Evolutionary conservation across 768 basidiomycete genomes (phyloP).

Genomic region (Tremella fuciformis): DNA sequence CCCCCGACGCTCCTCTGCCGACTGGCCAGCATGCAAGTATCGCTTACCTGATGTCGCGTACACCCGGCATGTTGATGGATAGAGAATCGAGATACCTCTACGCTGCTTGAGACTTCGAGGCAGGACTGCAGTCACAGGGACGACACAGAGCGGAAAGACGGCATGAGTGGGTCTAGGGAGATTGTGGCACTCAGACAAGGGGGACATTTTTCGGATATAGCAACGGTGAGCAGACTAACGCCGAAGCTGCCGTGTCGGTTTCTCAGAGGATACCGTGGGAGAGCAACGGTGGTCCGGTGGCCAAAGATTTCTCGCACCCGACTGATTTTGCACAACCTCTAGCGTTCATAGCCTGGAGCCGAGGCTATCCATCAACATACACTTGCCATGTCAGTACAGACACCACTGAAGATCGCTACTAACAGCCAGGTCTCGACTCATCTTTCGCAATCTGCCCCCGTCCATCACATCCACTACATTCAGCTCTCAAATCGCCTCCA

Average conservation of each 20-base stretch:
- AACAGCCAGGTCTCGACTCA: constrained; percentile 47
- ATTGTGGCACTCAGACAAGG: background rate
- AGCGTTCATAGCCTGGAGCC: background rate
- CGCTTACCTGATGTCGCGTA: constrained; percentile 56
- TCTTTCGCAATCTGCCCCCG: constrained; percentile 48
- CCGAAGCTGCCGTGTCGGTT: background rate
- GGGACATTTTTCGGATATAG: background rate
- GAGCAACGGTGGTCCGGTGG: constrained; percentile 2
- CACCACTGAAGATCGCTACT: background rate
- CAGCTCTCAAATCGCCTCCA: constrained; percentile 25
- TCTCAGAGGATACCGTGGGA: constrained; percentile 7
- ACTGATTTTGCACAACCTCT: background rate
- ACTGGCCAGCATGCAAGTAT: background rate
- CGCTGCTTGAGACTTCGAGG: too few relatives aligned
- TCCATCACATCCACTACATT: constrained; percentile 32
- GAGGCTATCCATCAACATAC: background rate
- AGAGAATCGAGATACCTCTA: constrained; percentile 10
- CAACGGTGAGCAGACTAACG: background rate
- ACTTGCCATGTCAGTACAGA: constrained; percentile 7
- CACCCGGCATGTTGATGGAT: constrained; percentile 56
- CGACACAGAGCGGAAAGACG: too few relatives aligned
- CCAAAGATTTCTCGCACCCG: background rate
- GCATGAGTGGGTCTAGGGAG: background rate
- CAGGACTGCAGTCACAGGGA: too few relatives aligned
- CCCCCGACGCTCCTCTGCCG: background rate